Evolutionary conservation across 768 basidiomycete species (phyloP), one percentile per base, ranked within the genome.

Genomic region (Coprinellus micaceus): DNA sequence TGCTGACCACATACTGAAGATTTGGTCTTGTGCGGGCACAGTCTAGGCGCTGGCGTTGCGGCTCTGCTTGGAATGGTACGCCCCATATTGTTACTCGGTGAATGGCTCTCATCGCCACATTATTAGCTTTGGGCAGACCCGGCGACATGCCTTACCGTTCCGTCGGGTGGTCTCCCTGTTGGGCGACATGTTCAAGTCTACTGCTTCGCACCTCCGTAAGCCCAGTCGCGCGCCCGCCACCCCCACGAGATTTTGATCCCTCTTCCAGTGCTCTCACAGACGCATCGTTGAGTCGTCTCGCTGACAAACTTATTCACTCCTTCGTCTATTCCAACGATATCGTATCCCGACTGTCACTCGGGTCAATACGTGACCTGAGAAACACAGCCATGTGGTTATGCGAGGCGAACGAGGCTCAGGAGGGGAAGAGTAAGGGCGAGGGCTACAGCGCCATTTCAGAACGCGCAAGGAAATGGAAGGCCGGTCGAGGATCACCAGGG

Each of bases 121-220:
- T 52, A 21, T n/a, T 58, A 91, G 90, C 87, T 89, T 82, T 94
- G 91, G 91, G 88, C 90, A 1, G 88, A 91, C 65, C 88, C 89
- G 19, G 78, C 73, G 59, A 92, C 86, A 1, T 91, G 91, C 60
- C 74, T 86, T 40, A 94, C 80, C 0, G 79, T 81, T 36, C 73
- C 77, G 44, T 82, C 85, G 26, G 88, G 88, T 58, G 89, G 89
- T 6, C 77, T 92, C 13, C 89, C 90, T 11, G 71, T 76, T 13
- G 81, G 80, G 52, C 76, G 89, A 39, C 74, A 80, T 30, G 86
- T 90, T 12, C 82, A 83, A 24, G 88, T 86, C 1, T 92, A 88
- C 64, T 88, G 86, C 63, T 87, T 91, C 67, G 90, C 83, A 21
- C 89, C 91, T 41, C 90, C 90, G 81, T 91, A 71, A 39, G 85